Conservation (phyloP, 306 rosid genomes). For the Hippophae tibetana region DNA sequence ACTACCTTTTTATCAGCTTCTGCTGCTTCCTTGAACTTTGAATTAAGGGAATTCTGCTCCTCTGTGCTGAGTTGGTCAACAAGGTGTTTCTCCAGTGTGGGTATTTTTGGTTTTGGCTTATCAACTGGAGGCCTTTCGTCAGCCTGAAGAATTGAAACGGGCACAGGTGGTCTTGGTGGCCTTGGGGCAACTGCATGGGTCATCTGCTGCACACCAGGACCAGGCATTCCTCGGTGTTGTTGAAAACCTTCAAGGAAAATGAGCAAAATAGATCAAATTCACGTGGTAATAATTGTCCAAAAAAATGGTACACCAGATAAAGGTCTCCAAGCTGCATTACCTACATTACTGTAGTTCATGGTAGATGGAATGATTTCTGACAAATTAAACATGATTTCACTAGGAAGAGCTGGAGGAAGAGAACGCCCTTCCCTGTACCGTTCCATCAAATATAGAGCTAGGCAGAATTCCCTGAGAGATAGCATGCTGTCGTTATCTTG, state of each 20-base stretch:
- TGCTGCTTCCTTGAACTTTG: constrained; percentile 71
- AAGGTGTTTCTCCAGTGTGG: constrained; percentile 78
- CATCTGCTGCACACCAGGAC: constrained; percentile 40
- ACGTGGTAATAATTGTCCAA: constrained; percentile 13
- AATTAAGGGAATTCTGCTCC: constrained; percentile 65
- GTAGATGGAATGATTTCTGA: constrained; percentile 50
- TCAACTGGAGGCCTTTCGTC: constrained; percentile 48
- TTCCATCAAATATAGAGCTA: constrained; percentile 92
- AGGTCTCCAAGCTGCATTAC: constrained; percentile 57
- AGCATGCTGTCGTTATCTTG: constrained; percentile 99
- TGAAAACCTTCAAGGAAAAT: constrained; percentile 38
- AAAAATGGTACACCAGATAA: constrained; percentile 33
- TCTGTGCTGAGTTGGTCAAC: constrained; percentile 74
- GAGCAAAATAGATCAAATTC: constrained; percentile 16
- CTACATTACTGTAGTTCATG: constrained; percentile 30
- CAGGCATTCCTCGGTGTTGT: constrained; percentile 57
- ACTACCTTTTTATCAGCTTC: constrained; percentile 83
- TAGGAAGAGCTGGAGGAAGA: constrained; percentile 80
- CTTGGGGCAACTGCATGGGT: constrained; percentile 26
- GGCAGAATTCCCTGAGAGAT: constrained; percentile 91
- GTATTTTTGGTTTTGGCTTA: constrained; percentile 58
- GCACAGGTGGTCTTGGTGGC: constrained; percentile 54
- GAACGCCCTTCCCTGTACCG: constrained; percentile 79
- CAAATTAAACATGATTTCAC: constrained; percentile 55
- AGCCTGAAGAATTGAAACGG: constrained; percentile 39